Conservation (phyloP, 345 rosid species). For the Cardiospermum halicacabum region DNA sequence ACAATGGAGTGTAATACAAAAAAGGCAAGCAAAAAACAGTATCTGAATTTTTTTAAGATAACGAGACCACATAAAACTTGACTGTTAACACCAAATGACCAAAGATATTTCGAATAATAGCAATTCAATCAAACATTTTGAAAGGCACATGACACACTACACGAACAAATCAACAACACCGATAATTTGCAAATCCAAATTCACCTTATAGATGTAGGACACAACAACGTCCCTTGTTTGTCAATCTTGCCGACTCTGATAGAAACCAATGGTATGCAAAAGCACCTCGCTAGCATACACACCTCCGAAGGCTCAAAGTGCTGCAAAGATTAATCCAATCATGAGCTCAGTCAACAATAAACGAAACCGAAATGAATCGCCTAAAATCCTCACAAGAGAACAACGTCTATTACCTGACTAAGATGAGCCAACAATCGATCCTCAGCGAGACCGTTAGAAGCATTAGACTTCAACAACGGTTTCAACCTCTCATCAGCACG, state of each 20-base stretch:
- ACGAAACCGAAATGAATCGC: background rate
- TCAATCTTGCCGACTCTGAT: conserved; percentile 81
- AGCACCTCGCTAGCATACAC: conserved; percentile 89
- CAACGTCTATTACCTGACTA: conserved; percentile 52
- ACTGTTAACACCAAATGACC: too few relatives aligned
- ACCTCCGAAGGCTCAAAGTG: conserved; percentile 91
- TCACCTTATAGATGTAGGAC: conserved; percentile 75
- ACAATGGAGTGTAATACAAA: too few relatives aligned
- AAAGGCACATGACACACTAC: too few relatives aligned
- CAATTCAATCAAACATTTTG: background rate
- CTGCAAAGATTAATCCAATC: conserved; percentile 29
- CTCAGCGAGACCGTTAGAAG: conserved; percentile 60
- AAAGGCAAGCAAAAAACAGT: too few relatives aligned
- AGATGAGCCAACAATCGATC: conserved; percentile 78
- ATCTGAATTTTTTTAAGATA: too few relatives aligned
- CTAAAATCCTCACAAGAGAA: too few relatives aligned
- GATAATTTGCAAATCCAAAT: conserved; percentile 11
- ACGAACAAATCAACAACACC: background rate
- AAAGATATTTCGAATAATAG: too few relatives aligned
- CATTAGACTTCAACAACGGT: conserved; percentile 76
- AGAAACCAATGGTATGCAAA: conserved; percentile 91
- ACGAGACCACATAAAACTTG: too few relatives aligned
- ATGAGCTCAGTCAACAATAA: background rate
- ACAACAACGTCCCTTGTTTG: conserved; percentile 60
- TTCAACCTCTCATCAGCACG: conserved; percentile 94